Evolutionary conservation across 208 protist species (phyloP).

Genomic region (Leishmania turanica): DNA sequence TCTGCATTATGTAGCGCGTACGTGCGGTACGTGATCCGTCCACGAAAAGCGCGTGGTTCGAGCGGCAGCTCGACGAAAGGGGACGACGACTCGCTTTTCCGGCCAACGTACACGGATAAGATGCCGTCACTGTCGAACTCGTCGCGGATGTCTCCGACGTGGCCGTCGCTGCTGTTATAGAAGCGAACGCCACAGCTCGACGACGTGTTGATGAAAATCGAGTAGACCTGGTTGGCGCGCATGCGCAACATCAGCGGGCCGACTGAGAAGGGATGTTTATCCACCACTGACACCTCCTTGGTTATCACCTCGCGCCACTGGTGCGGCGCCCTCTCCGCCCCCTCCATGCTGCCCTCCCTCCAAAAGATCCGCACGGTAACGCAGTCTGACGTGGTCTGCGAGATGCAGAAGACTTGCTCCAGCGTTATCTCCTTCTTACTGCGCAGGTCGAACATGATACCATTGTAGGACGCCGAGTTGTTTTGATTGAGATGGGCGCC

Average conservation of each 20-base stretch:
- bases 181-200: conserved; percentile 87
- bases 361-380: conserved; percentile 87
- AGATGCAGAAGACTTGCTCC: conserved; percentile 89
- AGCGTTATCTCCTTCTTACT: conserved; percentile 83
- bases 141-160: conserved; percentile 74
- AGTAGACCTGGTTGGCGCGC: conserved; percentile 75
- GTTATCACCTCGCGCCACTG: conserved; percentile 75
- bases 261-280: conserved; percentile 80
- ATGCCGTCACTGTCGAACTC: conserved; percentile 88
- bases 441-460: conserved; percentile 92
- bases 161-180: conserved; percentile 88
- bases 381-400: conserved; percentile 77
- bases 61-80: conserved; percentile 78
- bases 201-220: conserved; percentile 89
- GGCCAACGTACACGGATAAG: conserved; percentile 81
- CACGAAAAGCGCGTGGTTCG: conserved; percentile 78
- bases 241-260: conserved; percentile 72
- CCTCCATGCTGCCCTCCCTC: conserved; percentile 88
- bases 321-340: conserved; percentile 57
- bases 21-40: conserved; percentile 83
- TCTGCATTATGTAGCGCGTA: conserved; percentile 37
- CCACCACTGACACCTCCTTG: conserved; percentile 66
- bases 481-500: conserved; percentile 71
- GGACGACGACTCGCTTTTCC: conserved; percentile 81
- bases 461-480: conserved; percentile 89